phyloP scores from a whole-genome alignment of 495 filamentous ascomycete species.

The Astrothelium macrocarpum region DNA sequence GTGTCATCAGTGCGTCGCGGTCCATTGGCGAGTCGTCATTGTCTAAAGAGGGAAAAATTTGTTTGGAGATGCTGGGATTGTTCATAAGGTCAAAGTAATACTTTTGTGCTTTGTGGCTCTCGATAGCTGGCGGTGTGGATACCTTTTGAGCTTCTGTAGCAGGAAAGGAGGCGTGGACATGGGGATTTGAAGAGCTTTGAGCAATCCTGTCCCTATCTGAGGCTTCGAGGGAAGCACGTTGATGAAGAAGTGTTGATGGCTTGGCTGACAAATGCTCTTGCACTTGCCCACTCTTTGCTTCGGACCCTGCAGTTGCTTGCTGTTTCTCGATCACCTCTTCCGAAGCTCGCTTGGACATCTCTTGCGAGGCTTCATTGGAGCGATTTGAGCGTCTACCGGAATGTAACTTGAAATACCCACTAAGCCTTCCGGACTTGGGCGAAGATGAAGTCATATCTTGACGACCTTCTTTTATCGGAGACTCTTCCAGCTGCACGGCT shows the following conservation, averaged over 20 bases:
- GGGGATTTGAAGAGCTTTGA: neutral
- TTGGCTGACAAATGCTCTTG: too few species aligned
- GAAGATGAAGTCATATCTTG: neutral
- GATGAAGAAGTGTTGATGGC: neutral
- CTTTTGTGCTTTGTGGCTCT: neutral
- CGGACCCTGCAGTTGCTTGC: neutral
- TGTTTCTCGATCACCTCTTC: neutral
- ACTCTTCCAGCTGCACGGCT: neutral
- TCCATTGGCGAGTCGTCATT: neutral
- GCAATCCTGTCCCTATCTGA: neutral
- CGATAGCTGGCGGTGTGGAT: neutral
- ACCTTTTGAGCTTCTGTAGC: slow-evolving; percentile 1
- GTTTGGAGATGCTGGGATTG: too few species aligned
- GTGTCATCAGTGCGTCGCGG: neutral
- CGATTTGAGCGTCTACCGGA: neutral
- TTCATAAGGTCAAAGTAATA: neutral
- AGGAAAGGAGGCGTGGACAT: neutral
- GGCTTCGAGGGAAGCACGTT: neutral
- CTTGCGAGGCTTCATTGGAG: neutral
- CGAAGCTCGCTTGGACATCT: neutral
- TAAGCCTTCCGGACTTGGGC: neutral
- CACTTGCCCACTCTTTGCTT: neutral
- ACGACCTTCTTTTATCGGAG: neutral
- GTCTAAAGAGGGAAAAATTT: neutral
- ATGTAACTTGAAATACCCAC: neutral